Evolutionary conservation across 257 asterid species (phyloP).

Genomic region (Nicotiana knightiana): DNA sequence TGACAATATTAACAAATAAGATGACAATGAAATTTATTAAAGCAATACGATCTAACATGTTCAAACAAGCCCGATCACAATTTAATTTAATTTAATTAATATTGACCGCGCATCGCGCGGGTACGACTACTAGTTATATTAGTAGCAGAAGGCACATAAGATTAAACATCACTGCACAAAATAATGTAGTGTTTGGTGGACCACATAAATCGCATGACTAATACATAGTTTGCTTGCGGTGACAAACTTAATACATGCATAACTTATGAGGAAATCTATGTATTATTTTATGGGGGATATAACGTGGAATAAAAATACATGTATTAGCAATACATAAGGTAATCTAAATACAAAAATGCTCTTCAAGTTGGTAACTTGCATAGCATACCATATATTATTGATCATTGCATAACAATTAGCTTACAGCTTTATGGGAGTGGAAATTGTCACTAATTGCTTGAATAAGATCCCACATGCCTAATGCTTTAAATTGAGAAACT

Average conservation of each 20-base stretch:
- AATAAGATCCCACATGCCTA: background rate
- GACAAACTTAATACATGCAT: background rate
- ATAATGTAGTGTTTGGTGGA: background rate
- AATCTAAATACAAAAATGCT: background rate
- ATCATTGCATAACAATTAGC: background rate
- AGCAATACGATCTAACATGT: too few relatives aligned
- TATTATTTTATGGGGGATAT: background rate
- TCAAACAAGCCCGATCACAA: too few relatives aligned
- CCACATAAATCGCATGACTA: background rate
- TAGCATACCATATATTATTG: background rate
- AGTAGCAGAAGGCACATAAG: background rate
- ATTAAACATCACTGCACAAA: background rate
- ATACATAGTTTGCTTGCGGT: background rate
- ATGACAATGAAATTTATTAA: too few relatives aligned
- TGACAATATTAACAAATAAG: too few relatives aligned
- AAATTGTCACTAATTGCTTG: background rate
- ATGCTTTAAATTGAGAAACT: background rate
- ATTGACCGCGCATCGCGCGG: too few relatives aligned
- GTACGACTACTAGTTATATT: background rate
- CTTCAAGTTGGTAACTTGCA: background rate
- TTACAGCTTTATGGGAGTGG: background rate
- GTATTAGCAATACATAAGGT: background rate
- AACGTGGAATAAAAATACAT: background rate
- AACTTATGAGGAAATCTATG: background rate
- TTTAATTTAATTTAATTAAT: too few relatives aligned